These are phyloP conservation scores for Penicillium sp. DNA, from an alignment of 2,329 filamentous ascomycete genomes.

Conservation along the genomic window DNA sequence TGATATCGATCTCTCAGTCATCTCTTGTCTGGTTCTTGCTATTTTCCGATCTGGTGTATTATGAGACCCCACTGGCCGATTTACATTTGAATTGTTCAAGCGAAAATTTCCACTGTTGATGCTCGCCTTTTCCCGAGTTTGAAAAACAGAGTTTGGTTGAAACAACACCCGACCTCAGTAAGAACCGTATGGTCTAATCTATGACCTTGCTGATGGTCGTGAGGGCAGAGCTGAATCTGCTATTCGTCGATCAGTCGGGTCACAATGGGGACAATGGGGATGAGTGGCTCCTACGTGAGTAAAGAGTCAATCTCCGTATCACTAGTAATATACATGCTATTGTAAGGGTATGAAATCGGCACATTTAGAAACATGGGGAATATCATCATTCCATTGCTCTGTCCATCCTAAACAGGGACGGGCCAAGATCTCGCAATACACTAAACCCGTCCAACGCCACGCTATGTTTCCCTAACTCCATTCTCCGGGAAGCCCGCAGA, in stretches of 20 bases:
- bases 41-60: constrained; percentile 2
- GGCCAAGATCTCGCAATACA: background rate
- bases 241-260: no score
- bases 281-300: no score
- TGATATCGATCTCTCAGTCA: background rate
- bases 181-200: no score
- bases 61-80: constrained; percentile 5
- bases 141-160: no score
- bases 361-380: background rate
- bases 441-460: constrained; percentile 6
- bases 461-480: constrained; percentile 10
- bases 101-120: constrained; percentile 1
- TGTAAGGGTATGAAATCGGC: no score
- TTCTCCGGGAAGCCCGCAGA: background rate
- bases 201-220: no score
- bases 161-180: no score
- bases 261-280: no score
- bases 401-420: background rate
- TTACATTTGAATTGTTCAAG: constrained; percentile 4
- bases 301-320: no score
- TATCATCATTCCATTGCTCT: background rate
- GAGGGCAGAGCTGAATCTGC: no score
- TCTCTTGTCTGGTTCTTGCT: background rate
- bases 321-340: no score
- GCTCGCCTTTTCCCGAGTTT: background rate